These are phyloP conservation scores for Pichia phayaonensis DNA, from an alignment of 805 yeast species.

Conservation along the genomic window DNA sequence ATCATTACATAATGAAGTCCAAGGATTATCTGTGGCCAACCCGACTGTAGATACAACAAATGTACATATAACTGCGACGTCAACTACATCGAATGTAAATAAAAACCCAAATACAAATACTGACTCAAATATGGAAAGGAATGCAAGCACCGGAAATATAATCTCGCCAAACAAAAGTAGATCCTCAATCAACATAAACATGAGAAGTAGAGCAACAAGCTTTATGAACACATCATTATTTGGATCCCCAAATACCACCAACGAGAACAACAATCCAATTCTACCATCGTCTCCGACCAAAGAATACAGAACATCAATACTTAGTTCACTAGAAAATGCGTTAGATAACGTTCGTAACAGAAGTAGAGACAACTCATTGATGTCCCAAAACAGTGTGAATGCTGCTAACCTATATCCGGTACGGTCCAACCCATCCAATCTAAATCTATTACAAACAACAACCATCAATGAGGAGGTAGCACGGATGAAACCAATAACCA, in stretches of 20 bases:
- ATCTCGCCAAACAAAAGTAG: slow-evolving; percentile 4
- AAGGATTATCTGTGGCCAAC: neutral
- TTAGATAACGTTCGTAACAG: slow-evolving; percentile 26
- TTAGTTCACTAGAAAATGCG: slow-evolving; percentile 28
- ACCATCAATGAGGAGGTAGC: slow-evolving; percentile 13
- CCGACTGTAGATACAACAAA: neutral
- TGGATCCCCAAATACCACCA: slow-evolving; percentile 8
- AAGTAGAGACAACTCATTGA: slow-evolving; percentile 24
- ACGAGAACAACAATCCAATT: neutral
- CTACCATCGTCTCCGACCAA: slow-evolving; percentile 5
- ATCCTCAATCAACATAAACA: slow-evolving; percentile 4
- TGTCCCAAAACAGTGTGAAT: neutral
- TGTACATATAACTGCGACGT: slow-evolving; percentile 1
- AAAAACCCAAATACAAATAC: neutral
- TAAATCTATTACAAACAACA: slow-evolving; percentile 9
- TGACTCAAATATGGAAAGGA: slow-evolving; percentile 5
- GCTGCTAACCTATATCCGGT: neutral
- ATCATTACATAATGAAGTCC: slow-evolving; percentile 14
- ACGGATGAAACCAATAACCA: slow-evolving; percentile 16
- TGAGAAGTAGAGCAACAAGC: slow-evolving; percentile 28
- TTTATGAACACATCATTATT: slow-evolving; percentile 21
- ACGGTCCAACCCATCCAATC: neutral
- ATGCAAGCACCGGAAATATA: neutral
- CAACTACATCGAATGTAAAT: neutral
- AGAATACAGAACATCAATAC: slow-evolving; percentile 15